Evolutionary conservation across 2,329 filamentous ascomycete species (phyloP), one percentile per base, ranked within the genome.

Genomic region (Alternaria sp.): DNA sequence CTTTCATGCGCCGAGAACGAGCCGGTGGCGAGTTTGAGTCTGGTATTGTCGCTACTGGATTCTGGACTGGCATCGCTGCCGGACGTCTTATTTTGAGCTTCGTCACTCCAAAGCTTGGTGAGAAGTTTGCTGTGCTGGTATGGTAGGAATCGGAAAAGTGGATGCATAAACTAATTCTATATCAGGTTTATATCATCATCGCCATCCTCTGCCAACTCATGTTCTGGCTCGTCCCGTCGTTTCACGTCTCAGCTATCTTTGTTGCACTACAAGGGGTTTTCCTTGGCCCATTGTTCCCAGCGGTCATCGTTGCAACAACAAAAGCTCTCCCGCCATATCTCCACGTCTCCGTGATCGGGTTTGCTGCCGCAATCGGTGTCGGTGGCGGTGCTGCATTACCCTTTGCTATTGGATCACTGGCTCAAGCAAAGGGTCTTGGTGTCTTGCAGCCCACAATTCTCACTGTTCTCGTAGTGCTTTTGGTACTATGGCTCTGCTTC

Each of bases 21-120:
- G 78, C 88, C 38, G 91, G 89, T 4, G 84, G 83, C 22, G 81
- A 86, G 0, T 94, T 94, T 70, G 84, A 87, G 5, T 88, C 89
- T 25, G 92, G 92, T 3, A 86, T 94, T 79, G 87, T 87, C 0
- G 88, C 88, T 0, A 94, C 91, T 0, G 89, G 91, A 0, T 95
- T 93, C 79, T 96, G 92, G 92, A 84, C 91, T 9, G 92, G 92
- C 0, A 84, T 94, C 65, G 92, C 92, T 0, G 74, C 92, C 1
- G 92, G 92, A 0, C 84, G 92, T 1, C 80, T 94, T 2, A 73
- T 88, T 0, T 80, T 95, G 10, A 91, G 91, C 0, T 94, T 94
- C 68, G 80, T 93, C 7, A 94, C 92, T 0, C 87, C 89, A 1
- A 82, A 84, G 1, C 82, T 92, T 22, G 91, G 91, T 0, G 92